Percentiles rank a stretch among this genome's conserved stretches.
phyloP scores from a whole-genome alignment of 2,329 filamentous ascomycete species.

The Fusarium penzigii region DNA sequence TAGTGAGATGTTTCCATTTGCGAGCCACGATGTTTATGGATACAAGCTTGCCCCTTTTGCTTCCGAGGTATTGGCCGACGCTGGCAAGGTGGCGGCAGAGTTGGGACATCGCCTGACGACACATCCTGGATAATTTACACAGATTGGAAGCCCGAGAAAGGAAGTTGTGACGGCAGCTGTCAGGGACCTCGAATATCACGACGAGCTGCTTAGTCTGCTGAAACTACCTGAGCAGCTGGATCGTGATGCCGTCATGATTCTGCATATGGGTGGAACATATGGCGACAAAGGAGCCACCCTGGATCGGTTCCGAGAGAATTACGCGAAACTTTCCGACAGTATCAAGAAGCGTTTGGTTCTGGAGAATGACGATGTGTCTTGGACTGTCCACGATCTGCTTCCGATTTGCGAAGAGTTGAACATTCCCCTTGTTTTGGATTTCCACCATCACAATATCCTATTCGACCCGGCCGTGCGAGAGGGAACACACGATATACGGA shows the following conservation, averaged over 20 bases:
- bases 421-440: slow-evolving; percentile 90
- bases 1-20: slow-evolving; percentile 97
- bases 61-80: slow-evolving; percentile 72
- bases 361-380: slow-evolving; percentile 93
- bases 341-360: slow-evolving; percentile 82
- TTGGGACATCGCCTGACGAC: slow-evolving; percentile 84
- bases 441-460: slow-evolving; percentile 92
- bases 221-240: slow-evolving; percentile 76
- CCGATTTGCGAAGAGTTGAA: slow-evolving; percentile 92
- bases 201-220: slow-evolving; percentile 78
- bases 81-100: slow-evolving; percentile 73
- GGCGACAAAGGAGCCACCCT: slow-evolving; percentile 82
- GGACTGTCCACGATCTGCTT: slow-evolving; percentile 88
- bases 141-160: slow-evolving; percentile 78
- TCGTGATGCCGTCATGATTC: slow-evolving; percentile 87
- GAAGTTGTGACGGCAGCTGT: slow-evolving; percentile 76
- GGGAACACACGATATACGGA: slow-evolving; percentile 79
- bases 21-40: slow-evolving; percentile 82
- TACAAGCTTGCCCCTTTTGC: slow-evolving; percentile 86
- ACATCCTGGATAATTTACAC: slow-evolving; percentile 91
- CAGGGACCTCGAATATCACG: slow-evolving; percentile 84
- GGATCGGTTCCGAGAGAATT: slow-evolving; percentile 76
- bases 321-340: slow-evolving; percentile 62
- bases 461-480: slow-evolving; percentile 77
- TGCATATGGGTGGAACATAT: slow-evolving; percentile 91